phyloP scores from a whole-genome alignment of 768 basidiomycete species.

The Mycena galopus region DNA sequence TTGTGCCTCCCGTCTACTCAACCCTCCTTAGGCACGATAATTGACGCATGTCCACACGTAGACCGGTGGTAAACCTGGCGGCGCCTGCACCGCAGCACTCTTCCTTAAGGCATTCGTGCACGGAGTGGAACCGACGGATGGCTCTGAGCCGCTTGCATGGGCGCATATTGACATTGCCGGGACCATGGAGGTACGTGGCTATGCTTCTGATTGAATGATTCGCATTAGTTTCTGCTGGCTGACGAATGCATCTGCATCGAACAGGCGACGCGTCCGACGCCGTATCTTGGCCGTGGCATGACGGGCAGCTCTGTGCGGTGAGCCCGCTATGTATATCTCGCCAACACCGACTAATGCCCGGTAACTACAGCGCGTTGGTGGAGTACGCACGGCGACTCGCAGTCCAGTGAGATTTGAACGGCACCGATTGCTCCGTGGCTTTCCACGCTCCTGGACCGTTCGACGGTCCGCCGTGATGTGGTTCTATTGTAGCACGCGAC shows the following conservation, averaged over 20 bases:
- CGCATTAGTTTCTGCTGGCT: background rate
- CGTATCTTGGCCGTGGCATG: slow-evolving; percentile 48
- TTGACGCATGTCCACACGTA: slow-evolving; percentile 42
- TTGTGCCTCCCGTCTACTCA: slow-evolving; percentile 27
- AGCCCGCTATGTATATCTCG: background rate
- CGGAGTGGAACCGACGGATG: slow-evolving; percentile 75
- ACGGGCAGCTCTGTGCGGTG: slow-evolving; percentile 41
- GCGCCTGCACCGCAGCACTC: slow-evolving; percentile 84
- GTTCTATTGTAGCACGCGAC: background rate
- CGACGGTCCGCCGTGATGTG: background rate
- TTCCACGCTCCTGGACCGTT: background rate
- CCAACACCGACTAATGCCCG: background rate
- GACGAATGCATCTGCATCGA: background rate
- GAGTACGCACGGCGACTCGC: slow-evolving; percentile 32
- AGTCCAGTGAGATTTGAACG: background rate
- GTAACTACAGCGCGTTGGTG: slow-evolving; percentile 5
- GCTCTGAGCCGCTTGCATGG: slow-evolving; percentile 76
- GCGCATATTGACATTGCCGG: slow-evolving; percentile 91
- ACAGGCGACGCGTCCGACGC: slow-evolving; percentile 28
- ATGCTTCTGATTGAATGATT: background rate
- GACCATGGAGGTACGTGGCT: slow-evolving; percentile 71
- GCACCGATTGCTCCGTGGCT: background rate
- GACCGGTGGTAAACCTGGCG: slow-evolving; percentile 81
- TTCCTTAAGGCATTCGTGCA: slow-evolving; percentile 89
- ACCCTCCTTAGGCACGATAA: background rate